A percentile compares a stretch with the other conserved stretches of the same genome.
Evolutionary conservation across 1,284 basidiomycete species (phyloP).

Genomic region (Ceratobasidium sp.): DNA sequence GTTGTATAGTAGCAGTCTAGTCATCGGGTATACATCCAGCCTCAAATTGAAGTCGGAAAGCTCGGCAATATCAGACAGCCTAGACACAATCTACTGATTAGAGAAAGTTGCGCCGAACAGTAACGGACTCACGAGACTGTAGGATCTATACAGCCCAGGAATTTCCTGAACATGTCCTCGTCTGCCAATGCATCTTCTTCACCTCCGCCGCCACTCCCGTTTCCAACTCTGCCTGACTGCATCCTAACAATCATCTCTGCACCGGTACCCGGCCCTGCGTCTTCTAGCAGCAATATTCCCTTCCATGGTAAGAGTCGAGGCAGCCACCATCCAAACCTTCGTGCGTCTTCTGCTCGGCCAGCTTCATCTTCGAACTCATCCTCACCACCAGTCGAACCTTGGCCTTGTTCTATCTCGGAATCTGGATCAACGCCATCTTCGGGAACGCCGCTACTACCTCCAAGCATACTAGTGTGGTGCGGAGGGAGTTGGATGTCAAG

Average conservation of each 20-base stretch:
- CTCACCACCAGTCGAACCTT: constrained; percentile 60
- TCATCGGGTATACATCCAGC: constrained; percentile 86
- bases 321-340: constrained; percentile 48
- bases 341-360: constrained; percentile 44
- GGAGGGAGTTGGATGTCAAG: constrained; percentile 87
- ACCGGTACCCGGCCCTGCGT: constrained; percentile 31
- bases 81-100: constrained; percentile 54
- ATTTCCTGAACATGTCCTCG: constrained; percentile 41
- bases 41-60: constrained; percentile 89
- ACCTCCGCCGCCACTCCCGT: constrained; percentile 47
- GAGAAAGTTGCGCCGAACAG: constrained; percentile 8
- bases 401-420: constrained; percentile 59
- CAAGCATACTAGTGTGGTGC: constrained; percentile 75
- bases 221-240: constrained; percentile 48
- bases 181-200: constrained; percentile 34
- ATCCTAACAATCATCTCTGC: constrained; percentile 39
- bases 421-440: constrained; percentile 63
- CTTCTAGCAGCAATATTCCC: constrained; percentile 42
- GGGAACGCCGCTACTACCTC: constrained; percentile 59
- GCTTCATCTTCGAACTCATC: constrained; percentile 64
- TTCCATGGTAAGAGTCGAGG: constrained; percentile 49
- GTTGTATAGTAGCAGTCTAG: constrained; percentile 91
- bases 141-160: constrained; percentile 53
- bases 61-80: constrained; percentile 88
- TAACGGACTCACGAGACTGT: constrained; percentile 67